Evolutionary conservation across 495 filamentous ascomycete genomes (phyloP).

Genomic region (Penicillium crystallinum): DNA sequence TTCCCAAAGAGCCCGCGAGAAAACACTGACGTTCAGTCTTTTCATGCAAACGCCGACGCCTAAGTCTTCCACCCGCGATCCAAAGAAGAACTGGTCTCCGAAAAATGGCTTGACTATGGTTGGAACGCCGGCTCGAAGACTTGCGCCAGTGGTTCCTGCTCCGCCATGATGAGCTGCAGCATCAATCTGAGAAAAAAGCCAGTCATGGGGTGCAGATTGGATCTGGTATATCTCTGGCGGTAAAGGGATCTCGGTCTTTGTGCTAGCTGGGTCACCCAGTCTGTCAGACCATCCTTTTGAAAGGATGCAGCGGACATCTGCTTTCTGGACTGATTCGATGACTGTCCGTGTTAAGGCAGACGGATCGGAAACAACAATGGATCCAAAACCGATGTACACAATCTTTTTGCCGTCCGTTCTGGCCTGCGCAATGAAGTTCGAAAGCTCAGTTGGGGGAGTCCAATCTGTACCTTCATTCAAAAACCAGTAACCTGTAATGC

Average conservation of each 20-base stretch:
- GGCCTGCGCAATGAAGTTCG: slow-evolving; percentile 74
- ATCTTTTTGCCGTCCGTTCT: slow-evolving; percentile 80
- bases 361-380: slow-evolving; percentile 90
- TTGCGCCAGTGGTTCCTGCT: slow-evolving; percentile 92
- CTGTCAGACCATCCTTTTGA: slow-evolving; percentile 99
- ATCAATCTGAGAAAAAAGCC: slow-evolving; percentile 92
- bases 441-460: slow-evolving; percentile 68
- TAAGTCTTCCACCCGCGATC: slow-evolving; percentile 79
- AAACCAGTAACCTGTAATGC: slow-evolving; percentile 97
- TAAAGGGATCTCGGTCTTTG: slow-evolving; percentile 62
- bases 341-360: slow-evolving; percentile 82
- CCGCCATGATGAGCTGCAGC: slow-evolving; percentile 94
- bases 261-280: slow-evolving; percentile 54
- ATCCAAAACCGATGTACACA: slow-evolving; percentile 96
- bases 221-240: slow-evolving; percentile 83
- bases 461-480: slow-evolving; percentile 75
- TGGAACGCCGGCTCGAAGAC: slow-evolving; percentile 83
- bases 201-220: slow-evolving; percentile 89
- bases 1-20: slow-evolving; percentile 86
- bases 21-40: slow-evolving; percentile 77
- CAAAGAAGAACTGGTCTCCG: slow-evolving; percentile 97
- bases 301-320: slow-evolving; percentile 90
- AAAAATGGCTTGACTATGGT: slow-evolving; percentile 97
- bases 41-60: slow-evolving; percentile 88
- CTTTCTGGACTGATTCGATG: slow-evolving; percentile 83